A percentile compares a stretch with the other conserved stretches of the same genome.
phyloP scores from a whole-genome alignment of 73 alveolate genomes.

The Paramecium bursaria region DNA sequence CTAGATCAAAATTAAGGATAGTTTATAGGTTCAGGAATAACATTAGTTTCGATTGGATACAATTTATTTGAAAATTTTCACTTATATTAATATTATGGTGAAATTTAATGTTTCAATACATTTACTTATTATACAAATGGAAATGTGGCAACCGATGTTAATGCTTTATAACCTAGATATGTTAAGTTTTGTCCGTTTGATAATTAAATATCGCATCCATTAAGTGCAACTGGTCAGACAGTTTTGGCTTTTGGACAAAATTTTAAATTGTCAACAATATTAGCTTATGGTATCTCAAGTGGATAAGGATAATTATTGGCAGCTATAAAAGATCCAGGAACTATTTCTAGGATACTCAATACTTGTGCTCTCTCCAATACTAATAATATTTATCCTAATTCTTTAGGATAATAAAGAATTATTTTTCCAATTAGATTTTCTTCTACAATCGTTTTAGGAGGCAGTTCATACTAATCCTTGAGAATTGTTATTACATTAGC shows the following conservation, averaged over 20 bases:
- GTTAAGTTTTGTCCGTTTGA: conserved; percentile 38
- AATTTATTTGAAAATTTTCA: conserved; percentile 14
- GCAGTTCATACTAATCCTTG: neutral
- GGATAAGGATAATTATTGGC: conserved; percentile 14
- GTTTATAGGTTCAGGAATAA: conserved; percentile 17
- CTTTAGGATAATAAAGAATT: conserved; percentile 28
- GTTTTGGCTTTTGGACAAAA: neutral
- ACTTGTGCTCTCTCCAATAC: conserved; percentile 3
- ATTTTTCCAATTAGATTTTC: conserved; percentile 18
- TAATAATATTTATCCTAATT: neutral
- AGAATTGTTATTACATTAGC: neutral
- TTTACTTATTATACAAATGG: neutral
- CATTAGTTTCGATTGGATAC: neutral
- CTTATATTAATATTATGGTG: neutral
- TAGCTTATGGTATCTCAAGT: neutral
- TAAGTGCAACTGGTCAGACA: neutral
- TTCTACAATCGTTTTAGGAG: conserved; percentile 2
- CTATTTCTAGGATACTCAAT: neutral
- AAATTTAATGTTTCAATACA: neutral
- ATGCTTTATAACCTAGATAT: neutral
- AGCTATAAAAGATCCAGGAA: conserved; percentile 8
- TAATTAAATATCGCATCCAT: neutral
- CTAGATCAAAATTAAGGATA: conserved; percentile 5
- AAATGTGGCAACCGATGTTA: too few relatives aligned
- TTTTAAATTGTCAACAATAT: neutral